phyloP scores from a whole-genome alignment of 768 basidiomycete genomes.

The Leccinum arenicola region DNA sequence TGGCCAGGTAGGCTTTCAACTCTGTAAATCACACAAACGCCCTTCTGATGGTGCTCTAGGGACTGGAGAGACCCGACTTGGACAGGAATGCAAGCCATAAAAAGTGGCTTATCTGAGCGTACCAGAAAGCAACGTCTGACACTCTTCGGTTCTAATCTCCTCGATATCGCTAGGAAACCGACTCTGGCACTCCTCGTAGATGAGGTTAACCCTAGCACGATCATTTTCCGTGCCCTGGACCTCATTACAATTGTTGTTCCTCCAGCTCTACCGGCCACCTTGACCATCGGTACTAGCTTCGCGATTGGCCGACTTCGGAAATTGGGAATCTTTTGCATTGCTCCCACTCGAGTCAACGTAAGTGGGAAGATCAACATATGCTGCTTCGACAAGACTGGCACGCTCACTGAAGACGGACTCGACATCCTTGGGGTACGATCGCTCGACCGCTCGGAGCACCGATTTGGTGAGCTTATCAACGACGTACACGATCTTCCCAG shows the following conservation, averaged over 20 bases:
- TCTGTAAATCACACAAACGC: neutral
- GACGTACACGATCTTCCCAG: constrained; percentile 84
- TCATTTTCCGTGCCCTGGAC: constrained; percentile 88
- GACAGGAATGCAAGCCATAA: constrained; percentile 57
- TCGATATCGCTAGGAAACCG: constrained; percentile 89
- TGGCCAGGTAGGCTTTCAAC: constrained; percentile 58
- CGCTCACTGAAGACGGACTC: constrained; percentile 95
- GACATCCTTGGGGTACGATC: constrained; percentile 96
- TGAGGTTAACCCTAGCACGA: constrained; percentile 72
- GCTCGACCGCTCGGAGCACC: constrained; percentile 68
- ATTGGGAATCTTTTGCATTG: constrained; percentile 90
- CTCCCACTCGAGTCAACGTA: constrained; percentile 92
- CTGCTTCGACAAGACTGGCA: constrained; percentile 99
- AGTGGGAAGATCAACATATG: constrained; percentile 95
- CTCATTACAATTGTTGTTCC: constrained; percentile 97
- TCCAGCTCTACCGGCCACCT: constrained; percentile 92
- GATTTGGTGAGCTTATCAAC: constrained; percentile 88
- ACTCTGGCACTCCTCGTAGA: constrained; percentile 76
- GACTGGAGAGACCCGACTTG: constrained; percentile 88
- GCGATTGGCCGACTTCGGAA: constrained; percentile 86
- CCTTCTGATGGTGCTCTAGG: constrained; percentile 38
- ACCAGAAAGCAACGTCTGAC: constrained; percentile 61
- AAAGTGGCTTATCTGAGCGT: constrained; percentile 55
- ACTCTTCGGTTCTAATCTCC: constrained; percentile 81
- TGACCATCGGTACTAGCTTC: constrained; percentile 97